phyloP scores from a whole-genome alignment of 192 early-diverging fungal species.

The Umbelopsis sp. region DNA sequence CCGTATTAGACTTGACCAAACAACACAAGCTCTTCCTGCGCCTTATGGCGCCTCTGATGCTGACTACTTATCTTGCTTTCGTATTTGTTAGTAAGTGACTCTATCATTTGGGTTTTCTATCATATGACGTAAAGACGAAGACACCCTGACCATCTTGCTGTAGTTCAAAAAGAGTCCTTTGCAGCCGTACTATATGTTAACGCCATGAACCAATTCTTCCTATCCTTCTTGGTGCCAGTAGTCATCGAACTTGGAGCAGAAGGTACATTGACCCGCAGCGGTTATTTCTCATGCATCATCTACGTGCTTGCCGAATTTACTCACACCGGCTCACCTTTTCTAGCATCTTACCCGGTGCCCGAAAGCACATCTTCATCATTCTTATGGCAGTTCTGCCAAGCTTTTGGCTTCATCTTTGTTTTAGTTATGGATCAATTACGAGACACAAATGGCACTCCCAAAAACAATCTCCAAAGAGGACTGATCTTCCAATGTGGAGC shows the following conservation, averaged over 20 bases:
- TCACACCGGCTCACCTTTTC: not conserved
- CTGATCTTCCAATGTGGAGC: conserved; percentile 8
- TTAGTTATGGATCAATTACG: conserved; percentile 5
- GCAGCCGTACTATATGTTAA: conserved; percentile 38
- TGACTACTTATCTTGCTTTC: conserved; percentile 36
- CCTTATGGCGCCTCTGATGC: conserved; percentile 34
- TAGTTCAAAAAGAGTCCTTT: conserved; percentile 36
- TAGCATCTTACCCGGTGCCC: conserved; percentile 6
- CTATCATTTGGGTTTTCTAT: not conserved
- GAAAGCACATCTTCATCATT: conserved; percentile 14
- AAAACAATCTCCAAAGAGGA: not conserved
- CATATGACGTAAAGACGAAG: not conserved
- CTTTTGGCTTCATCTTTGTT: not conserved
- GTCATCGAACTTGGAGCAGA: conserved; percentile 40
- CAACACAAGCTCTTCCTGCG: conserved; percentile 38
- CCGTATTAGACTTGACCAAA: conserved; percentile 37
- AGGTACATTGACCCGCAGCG: conserved; percentile 27
- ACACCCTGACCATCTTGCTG: not conserved
- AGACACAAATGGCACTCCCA: not conserved
- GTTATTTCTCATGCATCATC: not conserved
- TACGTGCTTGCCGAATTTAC: not conserved
- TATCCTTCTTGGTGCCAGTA: conserved; percentile 40
- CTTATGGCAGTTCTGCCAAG: conserved; percentile 13
- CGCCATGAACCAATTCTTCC: conserved; percentile 42
- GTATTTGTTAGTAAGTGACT: conserved; percentile 30